Evolutionary conservation across 2,329 filamentous ascomycete genomes (phyloP).

Genomic region (Bipolaris oryzae): DNA sequence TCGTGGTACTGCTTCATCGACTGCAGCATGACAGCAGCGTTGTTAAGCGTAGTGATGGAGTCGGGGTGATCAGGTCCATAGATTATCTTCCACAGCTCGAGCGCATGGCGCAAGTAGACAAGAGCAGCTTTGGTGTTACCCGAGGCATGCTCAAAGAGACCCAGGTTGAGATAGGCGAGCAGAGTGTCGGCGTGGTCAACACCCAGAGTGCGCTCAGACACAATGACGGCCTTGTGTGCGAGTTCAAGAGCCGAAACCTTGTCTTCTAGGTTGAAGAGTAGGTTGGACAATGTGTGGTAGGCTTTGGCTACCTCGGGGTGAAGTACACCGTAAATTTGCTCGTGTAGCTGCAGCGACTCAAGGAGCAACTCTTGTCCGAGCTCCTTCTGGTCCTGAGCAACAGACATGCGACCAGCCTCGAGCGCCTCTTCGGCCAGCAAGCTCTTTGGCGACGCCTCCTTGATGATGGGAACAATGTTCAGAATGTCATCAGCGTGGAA

Average conservation of each 20-base stretch:
- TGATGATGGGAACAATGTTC: slow-evolving; percentile 92
- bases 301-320: slow-evolving; percentile 95
- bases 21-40: slow-evolving; percentile 97
- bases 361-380: slow-evolving; percentile 92
- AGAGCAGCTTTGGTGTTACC: slow-evolving; percentile 91
- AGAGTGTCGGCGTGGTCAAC: slow-evolving; percentile 94
- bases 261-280: slow-evolving; percentile 98
- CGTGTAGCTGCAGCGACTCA: slow-evolving; percentile 94
- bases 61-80: slow-evolving; percentile 94
- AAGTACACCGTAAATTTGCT: slow-evolving; percentile 97
- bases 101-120: slow-evolving; percentile 85
- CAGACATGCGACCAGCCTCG: slow-evolving; percentile 94
- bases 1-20: slow-evolving; percentile 93
- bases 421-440: slow-evolving; percentile 92
- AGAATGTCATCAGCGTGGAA: slow-evolving; percentile 86
- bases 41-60: slow-evolving; percentile 98
- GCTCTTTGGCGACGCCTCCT: slow-evolving; percentile 91
- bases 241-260: slow-evolving; percentile 95
- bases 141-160: slow-evolving; percentile 88
- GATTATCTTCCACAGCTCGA: slow-evolving; percentile 96
- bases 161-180: slow-evolving; percentile 93
- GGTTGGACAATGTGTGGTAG: slow-evolving; percentile 92
- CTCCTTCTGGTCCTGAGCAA: slow-evolving; percentile 93
- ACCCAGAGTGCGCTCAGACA: slow-evolving; percentile 91
- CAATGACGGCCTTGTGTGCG: slow-evolving; percentile 93